phyloP scores from a whole-genome alignment of 2,329 filamentous ascomycete species.

The Colletotrichum musicola region DNA sequence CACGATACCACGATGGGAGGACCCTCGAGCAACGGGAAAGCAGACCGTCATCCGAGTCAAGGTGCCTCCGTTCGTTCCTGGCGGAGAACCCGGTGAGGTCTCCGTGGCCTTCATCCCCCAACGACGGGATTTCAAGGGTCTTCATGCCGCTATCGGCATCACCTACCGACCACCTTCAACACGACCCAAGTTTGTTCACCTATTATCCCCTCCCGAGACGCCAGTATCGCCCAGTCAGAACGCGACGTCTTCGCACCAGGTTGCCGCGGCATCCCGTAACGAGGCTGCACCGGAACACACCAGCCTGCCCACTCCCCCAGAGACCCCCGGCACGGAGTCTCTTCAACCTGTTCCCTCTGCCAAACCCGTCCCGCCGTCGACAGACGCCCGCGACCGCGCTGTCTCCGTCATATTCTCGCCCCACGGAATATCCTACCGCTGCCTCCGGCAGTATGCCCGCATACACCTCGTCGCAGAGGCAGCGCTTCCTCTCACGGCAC shows the following conservation, averaged over 20 bases:
- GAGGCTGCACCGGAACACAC: constrained; percentile 39
- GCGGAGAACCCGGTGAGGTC: constrained; percentile 73
- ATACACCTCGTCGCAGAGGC: constrained; percentile 67
- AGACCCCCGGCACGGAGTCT: constrained; percentile 48
- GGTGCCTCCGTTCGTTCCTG: constrained; percentile 64
- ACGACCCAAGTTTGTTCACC: constrained; percentile 38
- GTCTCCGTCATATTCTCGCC: constrained; percentile 75
- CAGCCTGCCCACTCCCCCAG: constrained; percentile 52
- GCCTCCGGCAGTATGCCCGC: constrained; percentile 67
- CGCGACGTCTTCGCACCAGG: constrained; percentile 4
- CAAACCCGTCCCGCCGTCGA: constrained; percentile 46
- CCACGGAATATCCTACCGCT: constrained; percentile 68
- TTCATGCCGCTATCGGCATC: constrained; percentile 78
- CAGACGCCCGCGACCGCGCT: constrained; percentile 55
- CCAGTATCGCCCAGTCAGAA: constrained; percentile 44
- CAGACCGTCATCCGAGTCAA: constrained; percentile 58
- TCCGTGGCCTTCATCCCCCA: constrained; percentile 76
- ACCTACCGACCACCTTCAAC: constrained; percentile 73
- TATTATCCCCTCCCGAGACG: constrained; percentile 29
- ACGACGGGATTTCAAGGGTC: constrained; percentile 68
- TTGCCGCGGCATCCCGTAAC: constrained; percentile 26
- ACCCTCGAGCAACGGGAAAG: constrained; percentile 50
- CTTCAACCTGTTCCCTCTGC: constrained; percentile 52
- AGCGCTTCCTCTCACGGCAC: constrained; percentile 71
- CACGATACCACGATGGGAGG: constrained; percentile 61